phyloP scores from a whole-genome alignment of 352 stramenopile species.

The Hyaloperonospora arabidopsidis region DNA sequence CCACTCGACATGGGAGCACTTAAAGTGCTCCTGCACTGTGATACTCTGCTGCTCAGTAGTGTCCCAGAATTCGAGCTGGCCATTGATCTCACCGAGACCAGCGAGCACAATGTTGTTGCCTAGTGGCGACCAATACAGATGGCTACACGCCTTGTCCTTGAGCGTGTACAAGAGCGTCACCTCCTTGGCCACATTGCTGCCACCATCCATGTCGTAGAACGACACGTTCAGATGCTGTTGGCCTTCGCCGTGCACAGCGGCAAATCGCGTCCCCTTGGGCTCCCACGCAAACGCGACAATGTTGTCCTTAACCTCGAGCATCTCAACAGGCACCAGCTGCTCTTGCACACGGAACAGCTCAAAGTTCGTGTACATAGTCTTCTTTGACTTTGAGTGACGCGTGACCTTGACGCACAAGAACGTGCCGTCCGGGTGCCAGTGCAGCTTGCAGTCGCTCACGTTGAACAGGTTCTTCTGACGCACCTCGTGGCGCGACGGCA shows the following conservation, averaged over 20 bases:
- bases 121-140: conserved; percentile 95
- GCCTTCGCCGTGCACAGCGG: conserved; percentile 93
- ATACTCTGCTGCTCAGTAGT: conserved; percentile 92
- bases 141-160: conserved; percentile 91
- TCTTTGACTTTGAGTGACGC: conserved; percentile 90
- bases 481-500: conserved; percentile 91
- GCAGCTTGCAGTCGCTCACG: conserved; percentile 90
- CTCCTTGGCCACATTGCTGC: conserved; percentile 66
- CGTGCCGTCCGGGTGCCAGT: conserved; percentile 95
- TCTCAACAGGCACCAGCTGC: conserved; percentile 94
- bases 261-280: conserved; percentile 93
- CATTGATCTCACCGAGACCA: conserved; percentile 91
- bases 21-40: conserved; percentile 96
- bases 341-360: conserved; percentile 96
- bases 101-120: conserved; percentile 92
- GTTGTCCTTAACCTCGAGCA: conserved; percentile 95
- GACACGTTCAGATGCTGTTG: conserved; percentile 89
- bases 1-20: conserved; percentile 96
- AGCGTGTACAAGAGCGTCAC: conserved; percentile 93
- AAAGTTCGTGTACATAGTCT: conserved; percentile 98
- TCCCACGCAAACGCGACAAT: conserved; percentile 96
- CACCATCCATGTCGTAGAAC: conserved; percentile 94
- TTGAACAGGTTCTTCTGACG: conserved; percentile 99
- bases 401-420: conserved; percentile 89
- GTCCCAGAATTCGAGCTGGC: conserved; percentile 97